phyloP scores from a whole-genome alignment of 2,329 filamentous ascomycete genomes.

The Huntiella abstrusa region DNA sequence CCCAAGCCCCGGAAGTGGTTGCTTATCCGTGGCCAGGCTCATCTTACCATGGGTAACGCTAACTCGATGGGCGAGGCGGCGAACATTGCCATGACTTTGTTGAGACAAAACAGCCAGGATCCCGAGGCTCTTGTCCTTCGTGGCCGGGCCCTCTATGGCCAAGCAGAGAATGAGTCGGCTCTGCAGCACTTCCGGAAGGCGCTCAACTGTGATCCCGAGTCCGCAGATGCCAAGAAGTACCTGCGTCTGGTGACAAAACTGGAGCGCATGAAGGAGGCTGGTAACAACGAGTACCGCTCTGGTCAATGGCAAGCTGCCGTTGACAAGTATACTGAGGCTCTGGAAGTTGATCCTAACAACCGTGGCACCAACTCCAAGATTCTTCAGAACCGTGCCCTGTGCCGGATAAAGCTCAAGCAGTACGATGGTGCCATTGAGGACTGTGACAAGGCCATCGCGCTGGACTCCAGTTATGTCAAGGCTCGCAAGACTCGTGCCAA shows the following conservation, averaged over 20 bases:
- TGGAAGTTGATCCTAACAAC: slow-evolving; percentile 74
- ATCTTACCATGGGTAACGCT: slow-evolving; percentile 76
- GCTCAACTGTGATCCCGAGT: slow-evolving; percentile 78
- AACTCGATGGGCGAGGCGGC: slow-evolving; percentile 84
- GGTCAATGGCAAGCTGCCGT: slow-evolving; percentile 64
- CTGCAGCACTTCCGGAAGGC: slow-evolving; percentile 84
- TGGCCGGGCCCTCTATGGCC: slow-evolving; percentile 70
- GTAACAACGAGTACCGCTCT: slow-evolving; percentile 77
- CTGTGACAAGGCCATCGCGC: slow-evolving; percentile 62
- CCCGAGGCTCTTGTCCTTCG: slow-evolving; percentile 84
- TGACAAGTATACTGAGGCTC: slow-evolving; percentile 63
- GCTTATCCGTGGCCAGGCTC: slow-evolving; percentile 77
- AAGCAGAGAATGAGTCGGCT: slow-evolving; percentile 90
- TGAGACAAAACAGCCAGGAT: slow-evolving; percentile 75
- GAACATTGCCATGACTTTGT: slow-evolving; percentile 72
- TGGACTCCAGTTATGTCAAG: slow-evolving; percentile 76
- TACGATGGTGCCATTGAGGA: slow-evolving; percentile 67
- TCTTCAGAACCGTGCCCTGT: slow-evolving; percentile 79
- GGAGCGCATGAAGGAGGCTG: slow-evolving; percentile 82
- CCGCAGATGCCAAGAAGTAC: slow-evolving; percentile 72
- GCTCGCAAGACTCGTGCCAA: slow-evolving; percentile 89
- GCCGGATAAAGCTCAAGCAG: slow-evolving; percentile 65
- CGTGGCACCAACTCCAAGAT: slow-evolving; percentile 89
- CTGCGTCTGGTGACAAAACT: slow-evolving; percentile 80
- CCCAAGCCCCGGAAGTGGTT: slow-evolving; percentile 82